Base-by-base conservation (phyloP, 2,329 filamentous ascomycete genomes). In the Ploettnerulaceae sp. region DNA sequence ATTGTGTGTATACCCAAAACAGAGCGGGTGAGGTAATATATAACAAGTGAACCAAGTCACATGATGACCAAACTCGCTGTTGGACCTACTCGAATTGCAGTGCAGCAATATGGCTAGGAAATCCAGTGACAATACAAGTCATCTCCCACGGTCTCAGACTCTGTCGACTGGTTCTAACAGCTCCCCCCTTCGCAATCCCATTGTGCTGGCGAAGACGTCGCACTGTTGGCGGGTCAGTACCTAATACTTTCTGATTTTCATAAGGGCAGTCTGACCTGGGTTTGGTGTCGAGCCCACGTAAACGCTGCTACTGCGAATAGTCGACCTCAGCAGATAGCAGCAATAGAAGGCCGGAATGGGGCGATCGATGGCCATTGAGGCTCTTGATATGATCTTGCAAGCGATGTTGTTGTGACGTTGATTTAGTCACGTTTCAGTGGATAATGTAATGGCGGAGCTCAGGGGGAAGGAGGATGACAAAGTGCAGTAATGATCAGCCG, bases 281-380 rank as follows among this genome's bases (percentile, higher is more conserved):
- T 96, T 82, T 0, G 90, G 90, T 1, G 93, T 97, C 33, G 88
- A 95, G 43, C 93, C 93, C 45, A 97, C 84, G 66, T 98, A 98
- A 21, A 91, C 74, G 35, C 66, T 70, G 2, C 77, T 80, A 21
- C 81, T 81, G 35, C 79, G 76, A 7, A 89, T 75, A 0, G 83
- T 89, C 0, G 91, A 96, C 15, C 90, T 84, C 26, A 97, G 77
- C 12, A 97, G 77, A 65, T 98, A 97, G 63, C 93, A 94, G 57
- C 87, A 89, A 64, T 97, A 97, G 55, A 96, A 84, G 1, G 90
- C 83, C 7, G 91, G 91, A 17, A 97, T 88, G 0, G 74, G 81
- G 57, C 62, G 64, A 50, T 59, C 56, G 18, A 61, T 48, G 4
- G 60, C 38, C 62, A 64, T 64, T 29, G 28, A 24, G 44, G 29